These are phyloP conservation scores for Colletotrichum gloeosporioides DNA, from an alignment of 2,329 filamentous ascomycete genomes.

Conservation along the genomic window DNA sequence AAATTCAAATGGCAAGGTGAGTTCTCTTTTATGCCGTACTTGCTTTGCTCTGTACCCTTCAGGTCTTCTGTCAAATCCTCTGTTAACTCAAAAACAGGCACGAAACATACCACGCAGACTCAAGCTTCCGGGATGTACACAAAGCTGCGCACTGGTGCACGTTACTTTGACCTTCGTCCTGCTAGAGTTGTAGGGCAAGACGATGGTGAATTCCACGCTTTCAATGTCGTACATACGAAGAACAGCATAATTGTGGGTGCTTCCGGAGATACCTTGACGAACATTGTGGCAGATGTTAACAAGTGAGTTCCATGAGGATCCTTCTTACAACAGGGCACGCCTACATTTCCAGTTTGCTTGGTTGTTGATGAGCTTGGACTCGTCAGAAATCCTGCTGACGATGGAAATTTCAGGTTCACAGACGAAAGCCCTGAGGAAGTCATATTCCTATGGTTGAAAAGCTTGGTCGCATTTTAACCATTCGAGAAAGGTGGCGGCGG, in stretches of 20 bases:
- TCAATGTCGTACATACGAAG: not conserved
- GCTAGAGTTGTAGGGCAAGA: slow-evolving; percentile 26
- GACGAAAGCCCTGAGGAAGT: not conserved
- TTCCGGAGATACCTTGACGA: not conserved
- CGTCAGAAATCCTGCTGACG: not conserved
- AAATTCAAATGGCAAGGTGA: not conserved
- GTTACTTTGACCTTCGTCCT: slow-evolving; percentile 54
- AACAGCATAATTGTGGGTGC: not conserved
- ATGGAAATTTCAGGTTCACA: not conserved
- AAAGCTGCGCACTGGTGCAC: slow-evolving; percentile 49
- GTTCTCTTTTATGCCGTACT: not conserved
- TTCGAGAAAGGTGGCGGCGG: not conserved
- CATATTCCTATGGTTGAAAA: not conserved
- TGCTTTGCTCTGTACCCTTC: too few relatives aligned
- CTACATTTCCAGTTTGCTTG: too few relatives aligned
- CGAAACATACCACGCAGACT: slow-evolving; percentile 47
- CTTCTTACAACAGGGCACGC: not conserved
- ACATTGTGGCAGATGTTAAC: not conserved
- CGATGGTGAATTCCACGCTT: slow-evolving; percentile 9
- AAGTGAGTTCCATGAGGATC: not conserved
- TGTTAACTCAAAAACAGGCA: slow-evolving; percentile 36
- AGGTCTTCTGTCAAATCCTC: not conserved
- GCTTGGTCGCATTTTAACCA: not conserved
- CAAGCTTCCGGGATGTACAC: slow-evolving; percentile 49
- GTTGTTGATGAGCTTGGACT: too few relatives aligned